These are phyloP conservation scores for Pyrus bretschneideri DNA, from an alignment of 306 rosid species.

Conservation along the genomic window DNA sequence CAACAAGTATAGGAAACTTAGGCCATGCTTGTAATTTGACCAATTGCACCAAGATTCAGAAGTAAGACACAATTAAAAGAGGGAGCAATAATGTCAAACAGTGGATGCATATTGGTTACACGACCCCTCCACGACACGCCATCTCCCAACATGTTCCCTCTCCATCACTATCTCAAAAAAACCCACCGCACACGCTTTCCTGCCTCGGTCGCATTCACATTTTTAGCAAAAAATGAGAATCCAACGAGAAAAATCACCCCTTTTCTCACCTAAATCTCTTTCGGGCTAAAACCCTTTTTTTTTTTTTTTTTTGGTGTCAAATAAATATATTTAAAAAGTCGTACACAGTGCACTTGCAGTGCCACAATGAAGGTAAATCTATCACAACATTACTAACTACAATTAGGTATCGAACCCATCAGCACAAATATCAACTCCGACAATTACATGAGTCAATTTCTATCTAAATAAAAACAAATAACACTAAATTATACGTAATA, in stretches of 20 bases:
- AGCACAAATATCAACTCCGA: no score
- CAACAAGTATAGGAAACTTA: no score
- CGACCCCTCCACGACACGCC: conserved; percentile 19
- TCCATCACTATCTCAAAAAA: neutral
- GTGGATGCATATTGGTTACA: neutral
- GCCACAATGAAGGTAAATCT: no score
- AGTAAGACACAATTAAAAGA: neutral
- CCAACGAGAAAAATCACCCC: neutral
- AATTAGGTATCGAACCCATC: no score
- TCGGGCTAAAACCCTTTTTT: neutral
- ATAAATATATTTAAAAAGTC: no score
- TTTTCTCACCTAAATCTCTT: neutral
- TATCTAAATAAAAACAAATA: no score
- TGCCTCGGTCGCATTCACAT: neutral
- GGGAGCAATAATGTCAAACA: conserved; percentile 13
- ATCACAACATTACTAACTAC: no score
- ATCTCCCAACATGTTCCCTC: conserved; percentile 16
- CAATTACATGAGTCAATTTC: no score
- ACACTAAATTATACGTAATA: no score
- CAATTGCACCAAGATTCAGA: neutral
- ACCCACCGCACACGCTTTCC: conserved; percentile 15
- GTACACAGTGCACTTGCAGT: no score
- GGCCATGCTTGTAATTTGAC: conserved; percentile 1
- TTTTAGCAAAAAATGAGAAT: neutral
- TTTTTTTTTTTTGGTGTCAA: no score